Base-by-base conservation (phyloP, 805 yeast species). In the Saccharomycopsis guyanensis region DNA sequence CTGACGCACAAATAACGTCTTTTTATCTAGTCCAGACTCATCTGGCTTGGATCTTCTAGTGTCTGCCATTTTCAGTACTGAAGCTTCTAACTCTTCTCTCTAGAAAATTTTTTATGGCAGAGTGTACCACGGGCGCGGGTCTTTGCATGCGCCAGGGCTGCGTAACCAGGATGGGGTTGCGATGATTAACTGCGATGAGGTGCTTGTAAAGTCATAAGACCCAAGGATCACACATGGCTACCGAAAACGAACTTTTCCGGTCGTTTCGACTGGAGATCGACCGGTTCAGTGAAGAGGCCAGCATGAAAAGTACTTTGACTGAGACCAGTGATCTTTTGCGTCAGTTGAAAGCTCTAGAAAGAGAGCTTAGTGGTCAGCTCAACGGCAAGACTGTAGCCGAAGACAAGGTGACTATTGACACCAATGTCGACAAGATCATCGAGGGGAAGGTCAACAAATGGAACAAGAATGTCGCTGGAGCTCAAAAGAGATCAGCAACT, bases 1-100 rank as follows among this genome's bases (percentile, higher is more conserved):
- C 3, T 89, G 74, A 54, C 97, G 76, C 37, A 93, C 94, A 62
- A 93, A 93, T 32, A 93, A 69, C 19, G 95, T 84, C 58, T 68
- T 65, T 53, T 56, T 57, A 52, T 71, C 75, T 10, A 69, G 45
- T 19, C 59, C 61, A 36, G 59, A 59, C 10, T 58, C 62, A 23
- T 8, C 33, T n/a, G 2, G 52, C 64, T 65, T 40, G 37, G 20
- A 15, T 33, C 37, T 15, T 7, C 8, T 15, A 33, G 20, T 10
- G 6, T 33, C 37, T 33, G 8, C 37, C 37, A 33, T 33, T 10
- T 8, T 33, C 10, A 10, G 7, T 18, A 33, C 20, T 33, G 20
- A 8, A 6, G 5, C 20, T 12, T 33, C 10, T 5, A 33, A 15
- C 20, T 15, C 20, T 15, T 10, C 8, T 5, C 20, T 6, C 5